Evolutionary conservation across 2,329 filamentous ascomycete genomes (phyloP).

Genomic region (Pleomassaria siparia): DNA sequence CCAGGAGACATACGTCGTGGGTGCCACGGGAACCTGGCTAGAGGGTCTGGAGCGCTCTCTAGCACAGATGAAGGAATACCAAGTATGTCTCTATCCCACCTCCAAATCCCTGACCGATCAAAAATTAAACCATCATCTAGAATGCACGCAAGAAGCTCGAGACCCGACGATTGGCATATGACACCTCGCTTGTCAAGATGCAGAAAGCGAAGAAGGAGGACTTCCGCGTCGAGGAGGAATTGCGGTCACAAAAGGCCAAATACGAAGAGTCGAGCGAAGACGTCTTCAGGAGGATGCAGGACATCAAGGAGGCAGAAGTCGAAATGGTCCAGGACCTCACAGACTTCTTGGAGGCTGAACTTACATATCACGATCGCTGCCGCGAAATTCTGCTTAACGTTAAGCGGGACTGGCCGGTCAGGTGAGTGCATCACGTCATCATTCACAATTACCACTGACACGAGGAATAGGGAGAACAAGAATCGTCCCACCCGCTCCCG

Average conservation of each 20-base stretch:
- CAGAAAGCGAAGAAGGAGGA: constrained; percentile 93
- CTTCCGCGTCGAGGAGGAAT: constrained; percentile 88
- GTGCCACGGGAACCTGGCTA: constrained; percentile 81
- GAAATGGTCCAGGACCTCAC: constrained; percentile 81
- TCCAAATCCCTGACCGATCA: not conserved
- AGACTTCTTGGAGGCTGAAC: constrained; percentile 81
- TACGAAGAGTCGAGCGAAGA: constrained; percentile 96
- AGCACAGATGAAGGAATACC: constrained; percentile 96
- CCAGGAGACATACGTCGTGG: constrained; percentile 79
- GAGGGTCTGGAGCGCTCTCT: constrained; percentile 88
- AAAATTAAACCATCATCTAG: constrained; percentile 44
- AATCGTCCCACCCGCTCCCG: constrained; percentile 56
- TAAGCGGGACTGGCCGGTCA: constrained; percentile 68
- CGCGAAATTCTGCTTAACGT: constrained; percentile 75
- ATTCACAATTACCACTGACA: constrained; percentile 17
- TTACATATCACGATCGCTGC: constrained; percentile 89
- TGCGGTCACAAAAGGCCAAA: constrained; percentile 87
- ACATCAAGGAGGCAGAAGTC: constrained; percentile 88
- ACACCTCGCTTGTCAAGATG: constrained; percentile 85
- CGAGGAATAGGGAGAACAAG: constrained; percentile 25
- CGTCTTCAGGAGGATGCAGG: constrained; percentile 88
- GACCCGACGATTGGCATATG: constrained; percentile 82
- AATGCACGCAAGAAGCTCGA: constrained; percentile 92
- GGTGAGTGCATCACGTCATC: constrained; percentile 45
- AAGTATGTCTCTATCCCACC: constrained; percentile 58